These are phyloP conservation scores for Blyttiomyces sp. DNA, from an alignment of 371 early-diverging fungal genomes.

Conservation along the genomic window DNA sequence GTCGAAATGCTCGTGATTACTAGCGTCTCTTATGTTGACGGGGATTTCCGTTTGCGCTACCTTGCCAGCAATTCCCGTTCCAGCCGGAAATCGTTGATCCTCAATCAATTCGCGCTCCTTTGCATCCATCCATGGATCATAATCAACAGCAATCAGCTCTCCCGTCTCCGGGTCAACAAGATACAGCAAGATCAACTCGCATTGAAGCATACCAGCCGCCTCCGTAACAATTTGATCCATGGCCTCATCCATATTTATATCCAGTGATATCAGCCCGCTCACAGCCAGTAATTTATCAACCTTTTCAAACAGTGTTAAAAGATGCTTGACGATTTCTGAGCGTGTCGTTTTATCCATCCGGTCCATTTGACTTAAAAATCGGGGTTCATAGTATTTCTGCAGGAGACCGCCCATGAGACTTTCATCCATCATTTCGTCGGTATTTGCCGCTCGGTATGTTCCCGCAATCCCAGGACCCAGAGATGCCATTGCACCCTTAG, in stretches of 20 bases:
- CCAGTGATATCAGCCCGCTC: constrained; percentile 28
- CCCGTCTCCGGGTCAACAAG: constrained; percentile 32
- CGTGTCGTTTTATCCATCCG: constrained; percentile 34
- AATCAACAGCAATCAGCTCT: constrained; percentile 30
- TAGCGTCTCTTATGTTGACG: constrained; percentile 38
- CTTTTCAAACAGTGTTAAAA: constrained; percentile 38
- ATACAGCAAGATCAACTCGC: constrained; percentile 35
- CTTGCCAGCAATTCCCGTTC: constrained; percentile 37
- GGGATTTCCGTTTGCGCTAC: constrained; percentile 20
- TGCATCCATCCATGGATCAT: constrained; percentile 19
- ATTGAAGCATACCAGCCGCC: constrained; percentile 20
- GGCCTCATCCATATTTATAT: constrained; percentile 31
- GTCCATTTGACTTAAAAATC: constrained; percentile 37
- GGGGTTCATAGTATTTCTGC: constrained; percentile 35
- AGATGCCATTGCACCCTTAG: no score
- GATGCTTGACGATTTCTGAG: constrained; percentile 29
- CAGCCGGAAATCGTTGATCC: constrained; percentile 25
- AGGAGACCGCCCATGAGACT: constrained; percentile 22
- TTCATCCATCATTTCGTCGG: not conserved
- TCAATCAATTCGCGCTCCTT: constrained; percentile 24
- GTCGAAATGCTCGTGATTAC: constrained; percentile 31
- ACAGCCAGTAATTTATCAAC: constrained; percentile 36
- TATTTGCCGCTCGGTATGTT: no score
- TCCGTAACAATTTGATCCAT: constrained; percentile 34
- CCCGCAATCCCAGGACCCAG: no score